phyloP scores from a whole-genome alignment of 768 basidiomycete species.

The Suillus hirtellus region DNA sequence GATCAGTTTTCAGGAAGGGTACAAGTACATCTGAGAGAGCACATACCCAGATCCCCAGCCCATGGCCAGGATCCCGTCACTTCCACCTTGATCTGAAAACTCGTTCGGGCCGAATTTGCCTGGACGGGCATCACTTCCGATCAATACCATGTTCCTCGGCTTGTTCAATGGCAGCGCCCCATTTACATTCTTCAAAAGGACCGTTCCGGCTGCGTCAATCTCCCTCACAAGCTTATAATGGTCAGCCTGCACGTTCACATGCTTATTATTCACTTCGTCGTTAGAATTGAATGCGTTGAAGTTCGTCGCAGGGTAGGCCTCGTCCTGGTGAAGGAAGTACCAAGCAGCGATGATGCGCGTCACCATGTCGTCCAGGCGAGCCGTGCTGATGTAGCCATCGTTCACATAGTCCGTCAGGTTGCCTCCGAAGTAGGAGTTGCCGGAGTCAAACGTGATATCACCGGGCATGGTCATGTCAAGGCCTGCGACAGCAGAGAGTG shows the following conservation, averaged over 20 bases:
- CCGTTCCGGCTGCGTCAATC: conserved; percentile 72
- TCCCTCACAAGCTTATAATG: conserved; percentile 68
- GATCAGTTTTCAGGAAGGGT: background rate
- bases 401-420: conserved; percentile 68
- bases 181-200: conserved; percentile 72
- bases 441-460: conserved; percentile 51
- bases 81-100: conserved; percentile 56
- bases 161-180: conserved; percentile 56
- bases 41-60: conserved; percentile 80
- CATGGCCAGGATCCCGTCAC: conserved; percentile 76
- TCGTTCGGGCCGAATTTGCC: conserved; percentile 63
- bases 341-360: conserved; percentile 73
- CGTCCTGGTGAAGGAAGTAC: conserved; percentile 61
- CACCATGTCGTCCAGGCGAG: conserved; percentile 79
- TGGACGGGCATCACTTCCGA: conserved; percentile 63
- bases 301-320: conserved; percentile 62
- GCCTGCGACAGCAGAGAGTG: conserved; percentile 58
- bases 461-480: conserved; percentile 79
- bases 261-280: conserved; percentile 55
- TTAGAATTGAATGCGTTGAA: conserved; percentile 66
- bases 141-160: conserved; percentile 51
- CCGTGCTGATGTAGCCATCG: conserved; percentile 68
- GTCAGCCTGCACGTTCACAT: conserved; percentile 68
- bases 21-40: background rate
- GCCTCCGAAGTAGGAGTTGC: conserved; percentile 59